phyloP scores from a whole-genome alignment of 2,329 filamentous ascomycete species.

The Aspergillus sp. region DNA sequence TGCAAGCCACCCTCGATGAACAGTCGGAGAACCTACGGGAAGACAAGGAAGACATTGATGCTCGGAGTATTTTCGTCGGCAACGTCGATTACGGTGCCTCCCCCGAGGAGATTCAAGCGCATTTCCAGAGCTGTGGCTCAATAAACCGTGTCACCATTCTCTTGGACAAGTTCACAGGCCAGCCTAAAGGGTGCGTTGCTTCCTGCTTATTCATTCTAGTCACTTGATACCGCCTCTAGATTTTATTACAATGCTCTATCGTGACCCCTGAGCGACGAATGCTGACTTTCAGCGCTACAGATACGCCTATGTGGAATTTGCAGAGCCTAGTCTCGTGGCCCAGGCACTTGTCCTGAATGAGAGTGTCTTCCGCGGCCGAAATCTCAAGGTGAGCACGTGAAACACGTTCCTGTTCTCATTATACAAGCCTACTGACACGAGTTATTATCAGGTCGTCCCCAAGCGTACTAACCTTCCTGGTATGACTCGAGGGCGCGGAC shows the following conservation, averaged over 20 bases:
- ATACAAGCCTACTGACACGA: conserved; percentile 12
- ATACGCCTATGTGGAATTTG: conserved; percentile 98
- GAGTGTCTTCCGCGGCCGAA: conserved; percentile 88
- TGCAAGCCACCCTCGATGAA: conserved; percentile 81
- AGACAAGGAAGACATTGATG: conserved; percentile 93
- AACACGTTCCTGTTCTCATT: not conserved
- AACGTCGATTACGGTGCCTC: conserved; percentile 98
- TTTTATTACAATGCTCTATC: not conserved
- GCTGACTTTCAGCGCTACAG: conserved; percentile 46
- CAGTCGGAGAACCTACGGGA: conserved; percentile 79
- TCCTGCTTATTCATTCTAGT: conserved; percentile 7
- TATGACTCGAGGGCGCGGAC: conserved; percentile 69
- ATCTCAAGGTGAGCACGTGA: conserved; percentile 70
- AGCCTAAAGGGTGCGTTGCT: conserved; percentile 87
- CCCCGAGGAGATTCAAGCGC: conserved; percentile 95
- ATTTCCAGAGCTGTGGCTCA: conserved; percentile 93
- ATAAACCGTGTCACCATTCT: conserved; percentile 98
- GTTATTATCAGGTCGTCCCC: conserved; percentile 62
- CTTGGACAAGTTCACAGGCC: conserved; percentile 95
- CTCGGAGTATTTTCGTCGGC: conserved; percentile 93
- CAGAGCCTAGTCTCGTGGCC: conserved; percentile 85
- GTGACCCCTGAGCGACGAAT: not conserved
- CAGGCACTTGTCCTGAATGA: conserved; percentile 95
- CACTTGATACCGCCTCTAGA: too few species aligned
- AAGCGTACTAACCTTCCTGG: conserved; percentile 97